A percentile compares a stretch with the other conserved stretches of the same genome.
phyloP scores from a whole-genome alignment of 2,329 filamentous ascomycete genomes.

The Venturiaceae sp. region DNA sequence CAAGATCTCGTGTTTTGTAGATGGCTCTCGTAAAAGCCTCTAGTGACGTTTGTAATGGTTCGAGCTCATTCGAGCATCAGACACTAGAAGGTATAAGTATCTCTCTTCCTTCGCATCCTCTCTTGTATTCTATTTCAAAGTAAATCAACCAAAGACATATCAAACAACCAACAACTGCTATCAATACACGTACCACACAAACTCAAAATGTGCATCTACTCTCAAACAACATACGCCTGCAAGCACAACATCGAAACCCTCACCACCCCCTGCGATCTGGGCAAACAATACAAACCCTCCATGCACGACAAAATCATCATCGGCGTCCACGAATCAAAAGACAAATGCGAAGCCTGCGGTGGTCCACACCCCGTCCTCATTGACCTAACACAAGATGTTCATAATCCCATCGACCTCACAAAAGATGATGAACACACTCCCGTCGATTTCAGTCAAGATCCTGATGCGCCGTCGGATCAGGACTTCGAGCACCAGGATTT shows the following conservation, averaged over 20 bases:
- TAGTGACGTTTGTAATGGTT: background rate
- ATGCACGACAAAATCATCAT: conserved; percentile 6
- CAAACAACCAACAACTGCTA: background rate
- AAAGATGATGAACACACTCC: background rate
- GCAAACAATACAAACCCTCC: background rate
- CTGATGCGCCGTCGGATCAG: background rate
- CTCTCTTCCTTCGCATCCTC: background rate
- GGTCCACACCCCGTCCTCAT: background rate
- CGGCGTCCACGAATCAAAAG: background rate
- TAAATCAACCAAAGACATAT: background rate
- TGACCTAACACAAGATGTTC: background rate
- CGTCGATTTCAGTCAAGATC: background rate
- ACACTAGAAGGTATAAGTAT: background rate
- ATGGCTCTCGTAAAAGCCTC: background rate
- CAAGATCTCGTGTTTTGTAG: too few relatives aligned
- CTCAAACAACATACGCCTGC: conserved; percentile 1
- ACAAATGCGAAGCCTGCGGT: background rate
- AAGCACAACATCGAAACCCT: conserved; percentile 4
- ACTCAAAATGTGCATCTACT: conserved; percentile 1
- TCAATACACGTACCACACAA: background rate
- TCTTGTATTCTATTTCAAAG: background rate
- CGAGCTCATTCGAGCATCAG: background rate
- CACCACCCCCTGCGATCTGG: background rate
- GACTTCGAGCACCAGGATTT: background rate
- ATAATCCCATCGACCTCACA: background rate